Evolutionary conservation across 192 early-diverging fungal genomes (phyloP), one percentile per base, ranked within the genome.

Genomic region (Chytriomyces sp.): DNA sequence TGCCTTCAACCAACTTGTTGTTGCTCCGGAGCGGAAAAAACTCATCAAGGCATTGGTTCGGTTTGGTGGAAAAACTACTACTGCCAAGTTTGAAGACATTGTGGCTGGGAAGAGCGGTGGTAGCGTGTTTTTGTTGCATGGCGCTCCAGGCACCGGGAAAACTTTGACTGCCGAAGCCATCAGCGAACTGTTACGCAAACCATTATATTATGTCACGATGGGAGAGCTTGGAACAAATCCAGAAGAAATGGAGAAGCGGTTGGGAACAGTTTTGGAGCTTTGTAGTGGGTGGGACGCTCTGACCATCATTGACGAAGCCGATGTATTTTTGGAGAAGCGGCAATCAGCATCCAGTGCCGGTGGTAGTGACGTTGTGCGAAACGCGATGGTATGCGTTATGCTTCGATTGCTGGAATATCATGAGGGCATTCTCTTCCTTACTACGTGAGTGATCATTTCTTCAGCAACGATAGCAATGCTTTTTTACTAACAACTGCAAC

Each of bases 161-260:
- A 89, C 88, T n/a, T 73, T 89, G 60, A 89, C 88, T 11, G 87
- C 86, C 26, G 89, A 90, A 75, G 88, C 86, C 5, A 89, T 90
- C 59, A 81, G 86, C 16, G 89, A 90, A 61, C 69, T 81, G 6
- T 65, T 90, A 18, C 86, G 89, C 47, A 72, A 74, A 49, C 89
- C 89, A 4, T 75, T 90, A 11, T 90, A 88, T 67, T 90, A 85
- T 61, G 85, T 90, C 6, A 89, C 83, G 43, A 86, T 90, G 83
- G 88, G 88, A 18, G 89, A 90, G 79, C 83, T 90, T 20, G 89
- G 89, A 0, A 82, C 77, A 28, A 84, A 80, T 16, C 86, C 85
- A 6, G 83, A 89, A 61, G 83, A 81, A 5, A 81, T 90, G 80
- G 89, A 89, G 80, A 43, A 47, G n/a, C 57, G 85, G 50, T 26